Conservation (phyloP, 768 basidiomycete genomes). For the Macrocybe gigantea region DNA sequence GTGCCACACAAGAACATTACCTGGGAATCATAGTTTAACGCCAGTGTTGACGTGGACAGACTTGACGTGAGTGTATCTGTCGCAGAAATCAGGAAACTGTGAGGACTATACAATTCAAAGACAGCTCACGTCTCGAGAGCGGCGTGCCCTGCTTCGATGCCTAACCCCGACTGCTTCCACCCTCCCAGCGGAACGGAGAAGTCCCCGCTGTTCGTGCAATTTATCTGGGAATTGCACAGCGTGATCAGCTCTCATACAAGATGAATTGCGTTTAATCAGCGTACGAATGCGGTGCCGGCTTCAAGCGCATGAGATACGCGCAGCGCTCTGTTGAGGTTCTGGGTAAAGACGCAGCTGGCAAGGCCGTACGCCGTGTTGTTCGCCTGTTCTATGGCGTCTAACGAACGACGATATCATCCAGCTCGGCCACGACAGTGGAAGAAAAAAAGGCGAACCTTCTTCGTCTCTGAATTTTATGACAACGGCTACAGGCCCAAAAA, state of each 20-base stretch:
- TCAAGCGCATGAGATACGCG: conserved; percentile 57
- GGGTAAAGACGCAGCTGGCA: conserved; percentile 70
- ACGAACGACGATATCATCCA: not conserved
- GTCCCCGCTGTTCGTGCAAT: conserved; percentile 38
- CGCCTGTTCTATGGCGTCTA: conserved; percentile 50
- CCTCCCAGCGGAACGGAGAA: conserved; percentile 61
- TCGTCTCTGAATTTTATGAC: conserved; percentile 72
- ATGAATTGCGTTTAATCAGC: conserved; percentile 11
- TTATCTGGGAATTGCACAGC: conserved; percentile 23
- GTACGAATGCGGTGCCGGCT: conserved; percentile 60
- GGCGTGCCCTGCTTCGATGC: conserved; percentile 64
- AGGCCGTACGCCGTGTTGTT: conserved; percentile 80
- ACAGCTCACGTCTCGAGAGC: conserved; percentile 44
- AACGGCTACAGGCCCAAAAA: conserved; percentile 77
- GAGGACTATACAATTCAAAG: not conserved
- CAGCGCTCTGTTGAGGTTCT: conserved; percentile 62
- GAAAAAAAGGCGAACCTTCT: conserved; percentile 20
- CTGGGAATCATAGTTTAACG: conserved; percentile 1
- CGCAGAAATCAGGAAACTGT: not conserved
- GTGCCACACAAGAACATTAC: too few species aligned
- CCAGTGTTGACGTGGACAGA: conserved; percentile 28
- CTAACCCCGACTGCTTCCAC: conserved; percentile 70
- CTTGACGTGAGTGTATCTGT: conserved; percentile 54
- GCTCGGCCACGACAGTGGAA: not conserved
- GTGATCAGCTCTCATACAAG: not conserved